These are phyloP conservation scores for Coprinopsis strossmayeri DNA, from an alignment of 768 basidiomycete genomes.

Conservation along the genomic window DNA sequence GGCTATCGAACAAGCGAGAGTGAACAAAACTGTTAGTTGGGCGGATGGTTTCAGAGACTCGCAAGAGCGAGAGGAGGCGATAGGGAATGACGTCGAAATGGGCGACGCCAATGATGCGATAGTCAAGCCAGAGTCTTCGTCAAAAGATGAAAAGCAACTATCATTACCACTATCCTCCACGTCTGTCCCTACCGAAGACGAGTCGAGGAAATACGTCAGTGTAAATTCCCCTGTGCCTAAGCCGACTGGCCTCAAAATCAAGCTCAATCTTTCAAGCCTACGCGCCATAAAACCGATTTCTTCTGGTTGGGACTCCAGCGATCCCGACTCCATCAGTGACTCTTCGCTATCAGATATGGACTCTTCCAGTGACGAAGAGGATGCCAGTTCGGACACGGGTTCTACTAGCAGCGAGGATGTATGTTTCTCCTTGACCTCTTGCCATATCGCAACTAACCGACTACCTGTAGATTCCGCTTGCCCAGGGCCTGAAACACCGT, in stretches of 20 bases:
- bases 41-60: constrained; percentile 19
- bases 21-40: constrained; percentile 27
- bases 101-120: too few relatives aligned
- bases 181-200: not conserved
- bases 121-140: too few relatives aligned
- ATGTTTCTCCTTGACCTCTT: not conserved
- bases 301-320: constrained; percentile 27
- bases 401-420: not conserved
- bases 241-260: not conserved
- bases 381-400: constrained; percentile 1
- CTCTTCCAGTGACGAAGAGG: constrained; percentile 14
- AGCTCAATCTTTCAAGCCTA: not conserved
- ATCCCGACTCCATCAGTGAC: constrained; percentile 23
- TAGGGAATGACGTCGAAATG: constrained; percentile 3
- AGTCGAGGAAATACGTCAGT: not conserved
- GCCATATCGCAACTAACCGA: too few relatives aligned
- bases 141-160: too few relatives aligned
- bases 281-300: not conserved
- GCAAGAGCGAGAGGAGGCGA: not conserved
- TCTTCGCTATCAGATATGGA: constrained; percentile 14
- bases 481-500: not conserved
- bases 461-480: not conserved
- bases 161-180: too few relatives aligned
- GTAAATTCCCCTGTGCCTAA: not conserved
- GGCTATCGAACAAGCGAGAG: not conserved